Evolutionary conservation across 2,329 filamentous ascomycete genomes (phyloP).

Genomic region (Gremmenia infestans): DNA sequence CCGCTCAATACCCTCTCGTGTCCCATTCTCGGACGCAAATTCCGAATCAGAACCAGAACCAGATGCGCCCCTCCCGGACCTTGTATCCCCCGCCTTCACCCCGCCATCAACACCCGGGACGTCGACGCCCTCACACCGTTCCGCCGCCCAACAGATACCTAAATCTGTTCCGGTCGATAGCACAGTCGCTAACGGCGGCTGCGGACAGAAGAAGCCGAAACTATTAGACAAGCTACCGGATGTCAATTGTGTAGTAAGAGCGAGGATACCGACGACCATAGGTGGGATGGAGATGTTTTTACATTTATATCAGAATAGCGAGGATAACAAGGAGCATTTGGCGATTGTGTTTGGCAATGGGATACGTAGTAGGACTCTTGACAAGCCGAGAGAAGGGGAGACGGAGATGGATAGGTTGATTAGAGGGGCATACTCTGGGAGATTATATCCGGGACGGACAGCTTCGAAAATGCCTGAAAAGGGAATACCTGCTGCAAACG

Average conservation of each 20-base stretch:
- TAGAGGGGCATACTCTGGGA: slow-evolving; percentile 84
- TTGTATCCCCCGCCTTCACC: slow-evolving; percentile 83
- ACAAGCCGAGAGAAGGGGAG: slow-evolving; percentile 68
- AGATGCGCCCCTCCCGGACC: slow-evolving; percentile 31
- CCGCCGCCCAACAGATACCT: slow-evolving; percentile 13
- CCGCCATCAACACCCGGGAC: slow-evolving; percentile 62
- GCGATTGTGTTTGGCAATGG: slow-evolving; percentile 92
- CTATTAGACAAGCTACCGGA: slow-evolving; percentile 71
- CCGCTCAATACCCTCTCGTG: slow-evolving; percentile 6
- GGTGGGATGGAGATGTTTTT: slow-evolving; percentile 81
- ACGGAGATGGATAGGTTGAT: slow-evolving; percentile 91
- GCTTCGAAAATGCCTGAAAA: slow-evolving; percentile 35
- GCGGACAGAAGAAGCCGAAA: slow-evolving; percentile 60
- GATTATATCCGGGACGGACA: slow-evolving; percentile 78
- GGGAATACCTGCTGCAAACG: not conserved
- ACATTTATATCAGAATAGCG: slow-evolving; percentile 87
- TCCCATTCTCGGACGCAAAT: slow-evolving; percentile 9
- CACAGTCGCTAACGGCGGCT: slow-evolving; percentile 48
- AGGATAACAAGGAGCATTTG: slow-evolving; percentile 92
- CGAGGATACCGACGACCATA: slow-evolving; percentile 82
- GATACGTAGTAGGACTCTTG: slow-evolving; percentile 70
- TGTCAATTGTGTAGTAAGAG: slow-evolving; percentile 91
- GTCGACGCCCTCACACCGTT: slow-evolving; percentile 43
- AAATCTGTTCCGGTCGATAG: slow-evolving; percentile 51
- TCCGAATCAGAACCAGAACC: slow-evolving; percentile 9